Percentiles rank a stretch among this genome's conserved stretches.
Evolutionary conservation across 768 basidiomycete species (phyloP).

Genomic region (Porpolomopsis calyptriformis): DNA sequence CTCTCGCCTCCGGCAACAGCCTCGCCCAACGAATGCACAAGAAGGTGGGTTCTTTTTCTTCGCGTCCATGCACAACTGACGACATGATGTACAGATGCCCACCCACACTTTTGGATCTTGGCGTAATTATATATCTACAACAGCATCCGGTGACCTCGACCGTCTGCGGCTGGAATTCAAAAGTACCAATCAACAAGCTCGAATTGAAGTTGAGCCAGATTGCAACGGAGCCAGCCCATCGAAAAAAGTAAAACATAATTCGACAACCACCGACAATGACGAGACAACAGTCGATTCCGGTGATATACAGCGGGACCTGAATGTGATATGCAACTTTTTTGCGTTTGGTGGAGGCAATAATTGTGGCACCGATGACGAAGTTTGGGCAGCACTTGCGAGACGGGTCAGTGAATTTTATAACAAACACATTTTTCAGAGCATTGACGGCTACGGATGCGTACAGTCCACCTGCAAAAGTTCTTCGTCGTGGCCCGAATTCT

Average conservation of each 20-base stretch:
- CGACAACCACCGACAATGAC: neutral
- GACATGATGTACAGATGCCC: conserved; percentile 37
- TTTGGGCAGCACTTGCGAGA: conserved; percentile 40
- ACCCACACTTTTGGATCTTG: conserved; percentile 47
- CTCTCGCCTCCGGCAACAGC: conserved; percentile 27
- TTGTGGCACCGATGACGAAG: conserved; percentile 33
- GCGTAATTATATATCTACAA: conserved; percentile 27
- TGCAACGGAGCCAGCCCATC: conserved; percentile 7
- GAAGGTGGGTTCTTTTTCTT: conserved; percentile 31
- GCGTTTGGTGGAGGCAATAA: conserved; percentile 34
- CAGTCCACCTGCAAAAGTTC: conserved; percentile 9
- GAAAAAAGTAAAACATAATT: conserved; percentile 5
- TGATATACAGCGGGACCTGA: conserved; percentile 33
- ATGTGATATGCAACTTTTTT: conserved; percentile 45
- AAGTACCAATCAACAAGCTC: conserved; percentile 39
- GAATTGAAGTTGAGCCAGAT: conserved; percentile 14
- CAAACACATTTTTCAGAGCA: neutral
- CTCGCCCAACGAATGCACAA: conserved; percentile 30
- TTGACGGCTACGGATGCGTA: neutral
- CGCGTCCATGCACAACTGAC: neutral
- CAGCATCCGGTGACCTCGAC: conserved; percentile 32
- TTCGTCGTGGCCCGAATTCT: conserved; percentile 8
- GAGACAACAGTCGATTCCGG: neutral
- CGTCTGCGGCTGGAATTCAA: conserved; percentile 36
- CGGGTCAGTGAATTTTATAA: conserved; percentile 27